Base-by-base conservation (phyloP, 2,329 filamentous ascomycete genomes). In the Paecilomyces dactylethromorphus region DNA sequence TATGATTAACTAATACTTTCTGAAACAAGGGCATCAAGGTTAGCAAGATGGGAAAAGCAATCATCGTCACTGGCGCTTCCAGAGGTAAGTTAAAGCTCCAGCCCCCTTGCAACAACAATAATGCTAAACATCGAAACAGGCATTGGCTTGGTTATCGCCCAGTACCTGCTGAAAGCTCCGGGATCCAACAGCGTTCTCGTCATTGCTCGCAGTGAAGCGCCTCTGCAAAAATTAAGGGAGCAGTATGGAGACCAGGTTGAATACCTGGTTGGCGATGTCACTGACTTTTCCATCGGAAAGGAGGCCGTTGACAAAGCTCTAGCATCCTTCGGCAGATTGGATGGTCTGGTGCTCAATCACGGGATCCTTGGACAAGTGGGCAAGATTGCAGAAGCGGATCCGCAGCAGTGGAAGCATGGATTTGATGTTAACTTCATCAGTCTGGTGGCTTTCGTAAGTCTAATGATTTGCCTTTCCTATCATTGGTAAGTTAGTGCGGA, bases 391-490 rank as follows among this genome's bases (percentile, higher is more conserved):
- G 84, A 93, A 58, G 81, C 82, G 15, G 83, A 84, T n/a, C 69
- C 86, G 0, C 85, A 89, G 39, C 87, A 89, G 61, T 97, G 92
- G 90, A 87, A 86, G 68, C 75, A 78, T 1, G 79, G 83, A 8
- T 97, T 91, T 74, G 87, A 96, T 65, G 80, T 91, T 62, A 97
- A 97, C 71, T 86, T 97, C 66, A 92, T 97, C 71, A 93, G 91
- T 64, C 86, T 86, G 29, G 78, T 97, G 52, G 87, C 86, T 33
- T 79, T 97, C 74, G 90, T 95, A 78, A 68, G 84, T 29, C 7
- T 4, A 29, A 29, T 29, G 26, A 7, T 6, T 72, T 15, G 39
- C 39, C 11, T 22, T 57, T 29, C 53, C 21, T 15, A 21, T 53
- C 33, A 10, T 39, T 39, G 49, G 22, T 1, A 55, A 26, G 15